Evolutionary conservation across 805 yeast species (phyloP), one percentile per base, ranked within the genome.

Genomic region (Spathaspora passalidarum): DNA sequence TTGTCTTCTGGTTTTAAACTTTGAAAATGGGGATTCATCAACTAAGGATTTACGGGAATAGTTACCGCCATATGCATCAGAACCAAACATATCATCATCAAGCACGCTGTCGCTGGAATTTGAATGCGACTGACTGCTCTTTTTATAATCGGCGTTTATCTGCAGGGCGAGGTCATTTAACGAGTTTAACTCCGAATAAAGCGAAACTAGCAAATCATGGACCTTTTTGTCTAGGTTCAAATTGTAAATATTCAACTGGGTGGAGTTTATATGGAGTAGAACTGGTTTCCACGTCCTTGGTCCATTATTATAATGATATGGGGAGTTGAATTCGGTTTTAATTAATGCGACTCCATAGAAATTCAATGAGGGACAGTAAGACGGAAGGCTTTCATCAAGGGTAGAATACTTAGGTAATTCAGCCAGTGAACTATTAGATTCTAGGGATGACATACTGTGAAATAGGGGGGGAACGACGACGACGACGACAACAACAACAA

Each of bases 271-370:
- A 49, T 70, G 74, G 19, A 68, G 54, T 19, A 68, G 50, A 16
- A 72, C 72, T 1, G 73, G 72, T 44, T 60, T 62, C 68, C 73
- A 65, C 7, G 53, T 43, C 25, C 68, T 45, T 17, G 55, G 46
- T 6, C 58, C 54, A 42, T 49, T 55, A 45, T 57, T 62, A 49
- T 50, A 44, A 44, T 61, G 66, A 55, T 62, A 72, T 0, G 76
- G 76, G 1, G 73, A 64, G 5, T 49, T 48, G 43, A 69, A 66
- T 54, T 72, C 76, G 14, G 62, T 59, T 38, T 68, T 65, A 32
- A 64, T 45, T 25, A 71, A 54, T 5, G 66, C 53, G 16, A 67
- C 40, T 3, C 76, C 75, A 49, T 56, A 65, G 40, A 49, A 59
- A 38, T 62, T 60, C 8, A 68, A 49, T 7, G 72, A 55, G 8